Conservation (phyloP, 164 flowering plant species). For the Vitis amurensis region DNA sequence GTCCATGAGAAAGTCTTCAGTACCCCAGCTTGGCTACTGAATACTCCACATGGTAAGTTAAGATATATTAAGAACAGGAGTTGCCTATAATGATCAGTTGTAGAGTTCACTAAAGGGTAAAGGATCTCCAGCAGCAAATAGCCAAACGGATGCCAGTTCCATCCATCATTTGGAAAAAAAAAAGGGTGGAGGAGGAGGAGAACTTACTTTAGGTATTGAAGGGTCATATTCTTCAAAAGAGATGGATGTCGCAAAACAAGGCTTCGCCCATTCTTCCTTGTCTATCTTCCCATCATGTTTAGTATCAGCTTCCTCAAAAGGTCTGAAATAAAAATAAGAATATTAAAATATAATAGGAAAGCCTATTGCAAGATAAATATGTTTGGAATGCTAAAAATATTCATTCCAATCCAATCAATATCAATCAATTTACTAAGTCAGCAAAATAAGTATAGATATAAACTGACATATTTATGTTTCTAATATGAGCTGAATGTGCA, state of each 20-base stretch:
- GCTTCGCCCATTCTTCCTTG: constrained; percentile 90
- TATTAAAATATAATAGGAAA: not conserved
- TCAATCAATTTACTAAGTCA: not conserved
- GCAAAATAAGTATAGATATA: not conserved
- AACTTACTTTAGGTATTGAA: constrained; percentile 83
- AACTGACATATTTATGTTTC: not conserved
- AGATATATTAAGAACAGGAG: no score
- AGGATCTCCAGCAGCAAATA: no score
- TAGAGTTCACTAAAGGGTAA: no score
- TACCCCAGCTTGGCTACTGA: no score
- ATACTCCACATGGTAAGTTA: no score
- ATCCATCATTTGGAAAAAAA: no score
- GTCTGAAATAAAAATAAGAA: constrained; percentile 39
- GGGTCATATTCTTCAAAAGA: constrained; percentile 89
- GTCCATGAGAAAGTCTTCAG: no score
- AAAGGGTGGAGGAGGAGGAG: no score
- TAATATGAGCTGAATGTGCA: no score
- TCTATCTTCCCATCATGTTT: constrained; percentile 90
- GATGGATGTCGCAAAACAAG: constrained; percentile 87
- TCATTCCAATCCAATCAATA: not conserved
- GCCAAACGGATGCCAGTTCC: no score
- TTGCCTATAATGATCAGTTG: no score
- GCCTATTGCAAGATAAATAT: not conserved
- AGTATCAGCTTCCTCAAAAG: constrained; percentile 83
- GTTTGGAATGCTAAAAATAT: not conserved